phyloP scores from a whole-genome alignment of 139 green algal species.

The Chlorella sp. region DNA sequence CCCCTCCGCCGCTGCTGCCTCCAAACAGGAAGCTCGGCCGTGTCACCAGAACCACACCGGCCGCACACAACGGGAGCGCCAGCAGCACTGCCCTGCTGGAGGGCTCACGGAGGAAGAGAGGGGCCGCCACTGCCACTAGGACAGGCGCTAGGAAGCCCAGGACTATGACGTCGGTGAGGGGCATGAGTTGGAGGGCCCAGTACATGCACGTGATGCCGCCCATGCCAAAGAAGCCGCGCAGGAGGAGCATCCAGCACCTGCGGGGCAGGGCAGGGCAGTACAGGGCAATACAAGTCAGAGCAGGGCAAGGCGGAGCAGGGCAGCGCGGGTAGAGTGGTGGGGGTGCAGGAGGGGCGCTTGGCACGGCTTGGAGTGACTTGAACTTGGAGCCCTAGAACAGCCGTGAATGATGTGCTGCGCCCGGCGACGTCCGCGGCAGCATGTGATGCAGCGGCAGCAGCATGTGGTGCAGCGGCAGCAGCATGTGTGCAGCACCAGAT shows the following conservation, averaged over 20 bases:
- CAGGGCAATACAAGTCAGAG: too few species aligned
- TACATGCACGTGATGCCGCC: conserved; percentile 3
- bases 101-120: conserved; percentile 2
- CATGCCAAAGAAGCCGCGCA: conserved; percentile 39
- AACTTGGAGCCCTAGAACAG: too few species aligned
- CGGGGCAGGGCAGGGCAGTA: too few species aligned
- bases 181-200: conserved; percentile 32
- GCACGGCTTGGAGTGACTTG: too few species aligned
- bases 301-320: not conserved
- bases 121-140: conserved; percentile 29
- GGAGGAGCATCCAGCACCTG: conserved; percentile 24
- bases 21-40: conserved; percentile 43
- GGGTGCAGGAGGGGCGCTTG: not conserved
- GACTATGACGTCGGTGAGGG: conserved; percentile 45
- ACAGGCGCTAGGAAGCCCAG: conserved; percentile 47
- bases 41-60: conserved; percentile 45
- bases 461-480: too few species aligned
- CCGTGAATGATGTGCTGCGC: not conserved
- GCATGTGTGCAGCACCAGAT: not conserved
- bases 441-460: not conserved
- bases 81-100: not conserved
- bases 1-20: not conserved
- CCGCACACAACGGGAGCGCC: conserved; percentile 42
- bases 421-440: not conserved
- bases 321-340: not conserved